phyloP scores from a whole-genome alignment of 2,329 filamentous ascomycete genomes.

The Apiospora arundinis region DNA sequence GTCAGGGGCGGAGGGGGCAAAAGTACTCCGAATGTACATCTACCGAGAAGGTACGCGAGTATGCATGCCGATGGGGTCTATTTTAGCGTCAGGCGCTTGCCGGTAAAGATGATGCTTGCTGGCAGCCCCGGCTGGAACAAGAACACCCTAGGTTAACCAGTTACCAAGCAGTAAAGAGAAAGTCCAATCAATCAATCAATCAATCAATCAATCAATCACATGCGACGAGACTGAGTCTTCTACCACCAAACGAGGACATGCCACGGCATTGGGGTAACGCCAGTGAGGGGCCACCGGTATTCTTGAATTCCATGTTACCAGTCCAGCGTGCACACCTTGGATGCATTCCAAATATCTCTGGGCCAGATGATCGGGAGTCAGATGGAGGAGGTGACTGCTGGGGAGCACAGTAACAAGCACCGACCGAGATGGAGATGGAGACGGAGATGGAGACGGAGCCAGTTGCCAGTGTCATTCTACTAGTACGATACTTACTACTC shows the following conservation, averaged over 20 bases:
- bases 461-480: not conserved
- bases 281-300: not conserved
- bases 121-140: not conserved
- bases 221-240: not conserved
- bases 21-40: conserved; percentile 5
- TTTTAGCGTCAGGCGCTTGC: conserved; percentile 7
- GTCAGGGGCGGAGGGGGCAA: not conserved
- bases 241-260: not conserved
- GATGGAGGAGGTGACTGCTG: no score
- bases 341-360: no score
- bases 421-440: not conserved
- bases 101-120: conserved; percentile 12
- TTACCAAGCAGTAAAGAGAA: not conserved
- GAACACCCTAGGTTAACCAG: not conserved
- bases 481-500: not conserved
- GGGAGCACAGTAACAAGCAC: not conserved
- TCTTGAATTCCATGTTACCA: not conserved
- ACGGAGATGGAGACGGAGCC: not conserved
- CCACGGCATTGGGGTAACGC: not conserved
- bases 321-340: not conserved
- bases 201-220: not conserved
- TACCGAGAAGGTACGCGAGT: conserved; percentile 13
- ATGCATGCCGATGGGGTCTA: conserved; percentile 11
- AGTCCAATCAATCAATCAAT: not conserved
- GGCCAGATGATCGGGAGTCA: no score